Percentiles rank a stretch among this genome's conserved stretches.
These are phyloP conservation scores for Zanthoxylum bungeanum DNA, from an alignment of 345 rosid species.

Conservation along the genomic window DNA sequence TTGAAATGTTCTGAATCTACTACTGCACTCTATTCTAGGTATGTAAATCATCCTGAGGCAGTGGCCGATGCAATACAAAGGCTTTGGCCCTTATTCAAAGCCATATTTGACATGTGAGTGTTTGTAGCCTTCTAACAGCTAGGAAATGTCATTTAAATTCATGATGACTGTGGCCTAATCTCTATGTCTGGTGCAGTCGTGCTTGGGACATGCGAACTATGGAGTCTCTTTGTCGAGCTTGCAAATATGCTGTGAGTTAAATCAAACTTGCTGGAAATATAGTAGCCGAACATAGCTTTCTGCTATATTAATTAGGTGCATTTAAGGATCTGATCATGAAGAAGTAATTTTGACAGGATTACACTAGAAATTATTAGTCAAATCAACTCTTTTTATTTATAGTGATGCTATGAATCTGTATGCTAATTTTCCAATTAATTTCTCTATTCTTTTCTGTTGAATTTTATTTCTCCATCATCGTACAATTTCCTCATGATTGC, in stretches of 20 bases:
- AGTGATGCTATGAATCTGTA: neutral
- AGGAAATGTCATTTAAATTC: conserved; percentile 3
- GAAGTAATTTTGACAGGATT: neutral
- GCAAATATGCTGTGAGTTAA: conserved; percentile 96
- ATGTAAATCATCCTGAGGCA: conserved; percentile 93
- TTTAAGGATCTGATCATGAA: neutral
- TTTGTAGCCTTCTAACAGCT: conserved; percentile 11
- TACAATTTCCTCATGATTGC: neutral
- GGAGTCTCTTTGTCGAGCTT: conserved; percentile 99
- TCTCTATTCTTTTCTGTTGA: neutral
- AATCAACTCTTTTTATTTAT: neutral
- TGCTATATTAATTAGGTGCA: neutral
- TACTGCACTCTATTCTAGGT: conserved; percentile 43
- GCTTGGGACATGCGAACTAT: conserved; percentile 99
- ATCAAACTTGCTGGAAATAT: neutral
- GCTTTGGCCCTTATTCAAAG: conserved; percentile 93
- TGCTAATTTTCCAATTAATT: neutral
- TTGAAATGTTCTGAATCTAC: conserved; percentile 20
- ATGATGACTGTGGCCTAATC: conserved; percentile 19
- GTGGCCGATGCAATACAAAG: conserved; percentile 91
- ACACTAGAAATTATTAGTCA: neutral
- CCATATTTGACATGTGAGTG: conserved; percentile 85
- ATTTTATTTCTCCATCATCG: neutral
- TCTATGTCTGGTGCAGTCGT: conserved; percentile 57
- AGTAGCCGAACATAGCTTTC: conserved; percentile 13